Evolutionary conservation across 108 stramenopile species (phyloP).

Genomic region (Nannochloropsis salina): DNA sequence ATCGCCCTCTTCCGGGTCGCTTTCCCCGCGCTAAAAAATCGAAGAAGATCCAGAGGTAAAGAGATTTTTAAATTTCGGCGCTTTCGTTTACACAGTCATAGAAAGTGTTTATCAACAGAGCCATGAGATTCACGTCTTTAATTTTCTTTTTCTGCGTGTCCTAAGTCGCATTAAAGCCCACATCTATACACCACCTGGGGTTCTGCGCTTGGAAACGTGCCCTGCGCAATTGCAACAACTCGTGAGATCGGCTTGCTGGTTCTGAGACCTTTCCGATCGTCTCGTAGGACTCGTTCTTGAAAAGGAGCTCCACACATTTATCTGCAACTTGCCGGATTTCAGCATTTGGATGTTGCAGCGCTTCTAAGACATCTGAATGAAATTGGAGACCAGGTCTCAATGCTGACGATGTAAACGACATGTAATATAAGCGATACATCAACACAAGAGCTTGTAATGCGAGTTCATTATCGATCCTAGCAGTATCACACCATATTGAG

Average conservation of each 20-base stretch:
- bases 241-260: too few relatives aligned
- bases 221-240: neutral
- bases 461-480: neutral
- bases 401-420: neutral
- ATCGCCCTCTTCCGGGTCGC: too few relatives aligned
- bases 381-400: neutral
- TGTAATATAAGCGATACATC: neutral
- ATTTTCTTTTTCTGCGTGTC: too few relatives aligned
- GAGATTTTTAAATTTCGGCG: too few relatives aligned
- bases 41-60: too few relatives aligned
- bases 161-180: too few relatives aligned
- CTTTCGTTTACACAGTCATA: too few relatives aligned
- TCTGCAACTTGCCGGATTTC: neutral
- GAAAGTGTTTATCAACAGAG: too few relatives aligned
- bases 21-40: too few relatives aligned
- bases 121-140: too few relatives aligned
- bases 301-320: neutral
- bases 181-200: neutral
- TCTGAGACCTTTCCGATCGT: neutral
- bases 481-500: neutral
- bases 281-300: neutral
- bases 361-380: neutral
- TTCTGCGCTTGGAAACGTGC: constrained; percentile 11
- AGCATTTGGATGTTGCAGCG: neutral
- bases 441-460: neutral